Evolutionary conservation across 371 early-diverging fungal genomes (phyloP).

Genomic region (Amoeboradix gromovi): DNA sequence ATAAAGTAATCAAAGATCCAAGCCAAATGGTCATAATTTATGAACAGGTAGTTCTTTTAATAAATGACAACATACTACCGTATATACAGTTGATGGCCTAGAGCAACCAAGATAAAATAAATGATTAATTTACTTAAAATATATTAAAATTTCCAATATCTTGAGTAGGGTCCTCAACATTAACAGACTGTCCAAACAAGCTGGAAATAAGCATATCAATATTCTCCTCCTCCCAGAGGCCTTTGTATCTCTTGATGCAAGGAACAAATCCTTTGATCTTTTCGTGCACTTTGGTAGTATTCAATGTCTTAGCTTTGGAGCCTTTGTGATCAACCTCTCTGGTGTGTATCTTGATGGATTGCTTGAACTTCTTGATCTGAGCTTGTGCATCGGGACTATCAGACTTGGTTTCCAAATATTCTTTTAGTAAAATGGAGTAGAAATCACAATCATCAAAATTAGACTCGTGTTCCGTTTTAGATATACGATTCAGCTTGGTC

Average conservation of each 20-base stretch:
- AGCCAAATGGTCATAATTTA: not conserved
- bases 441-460: not conserved
- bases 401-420: not conserved
- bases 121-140: not conserved
- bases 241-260: not conserved
- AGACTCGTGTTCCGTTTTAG: not conserved
- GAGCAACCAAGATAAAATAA: too few species aligned
- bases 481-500: not conserved
- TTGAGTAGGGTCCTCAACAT: not conserved
- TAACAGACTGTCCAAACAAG: not conserved
- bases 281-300: not conserved
- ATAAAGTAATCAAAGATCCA: not conserved
- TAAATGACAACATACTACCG: not conserved
- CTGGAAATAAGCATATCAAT: not conserved
- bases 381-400: not conserved
- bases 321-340: not conserved
- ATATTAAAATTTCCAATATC: not conserved
- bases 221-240: not conserved
- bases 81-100: too few species aligned
- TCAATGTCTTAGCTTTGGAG: not conserved
- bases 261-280: not conserved
- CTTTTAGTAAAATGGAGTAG: not conserved
- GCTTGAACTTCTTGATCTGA: not conserved
- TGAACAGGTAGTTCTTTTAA: not conserved
- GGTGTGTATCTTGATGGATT: not conserved